Percentiles rank a stretch among this genome's conserved stretches.
Conservation (phyloP, 2,329 filamentous ascomycete genomes). For the Diaporthe vaccinii region DNA sequence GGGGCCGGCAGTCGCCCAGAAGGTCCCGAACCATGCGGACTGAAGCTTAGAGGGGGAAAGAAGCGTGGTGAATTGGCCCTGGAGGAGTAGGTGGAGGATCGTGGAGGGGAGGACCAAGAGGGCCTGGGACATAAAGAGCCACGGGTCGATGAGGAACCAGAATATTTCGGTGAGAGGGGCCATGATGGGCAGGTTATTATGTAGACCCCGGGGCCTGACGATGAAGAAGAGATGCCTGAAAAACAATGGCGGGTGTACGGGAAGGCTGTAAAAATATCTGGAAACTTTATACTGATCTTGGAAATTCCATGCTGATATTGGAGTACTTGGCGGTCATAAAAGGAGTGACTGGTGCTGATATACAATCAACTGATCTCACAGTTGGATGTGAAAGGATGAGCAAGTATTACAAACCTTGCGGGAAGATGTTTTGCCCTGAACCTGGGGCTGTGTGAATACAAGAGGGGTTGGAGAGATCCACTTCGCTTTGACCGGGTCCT, state of each 20-base stretch:
- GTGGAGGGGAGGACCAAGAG: slow-evolving; percentile 61
- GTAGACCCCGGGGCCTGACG: background rate
- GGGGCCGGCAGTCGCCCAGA: slow-evolving; percentile 71
- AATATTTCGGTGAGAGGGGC: slow-evolving; percentile 44
- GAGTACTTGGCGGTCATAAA: background rate
- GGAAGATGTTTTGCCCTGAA: background rate
- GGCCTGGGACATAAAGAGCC: slow-evolving; percentile 65
- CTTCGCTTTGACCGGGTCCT: slow-evolving; percentile 10
- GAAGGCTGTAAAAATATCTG: background rate
- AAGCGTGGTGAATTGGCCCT: slow-evolving; percentile 61
- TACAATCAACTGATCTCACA: too few species aligned
- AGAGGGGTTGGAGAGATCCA: background rate
- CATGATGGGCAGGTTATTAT: background rate
- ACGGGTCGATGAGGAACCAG: slow-evolving; percentile 59
- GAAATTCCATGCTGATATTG: background rate
- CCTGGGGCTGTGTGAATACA: background rate
- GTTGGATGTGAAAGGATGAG: background rate
- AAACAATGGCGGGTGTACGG: background rate
- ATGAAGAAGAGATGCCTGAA: background rate
- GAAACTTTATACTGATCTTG: background rate
- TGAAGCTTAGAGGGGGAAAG: slow-evolving; percentile 58
- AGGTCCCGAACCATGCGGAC: slow-evolving; percentile 70
- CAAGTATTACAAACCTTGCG: background rate
- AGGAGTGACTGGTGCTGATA: background rate
- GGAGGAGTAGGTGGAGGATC: slow-evolving; percentile 61